Conservation (phyloP, 2,329 filamentous ascomycete genomes). For the Aspergillus fischeri region DNA sequence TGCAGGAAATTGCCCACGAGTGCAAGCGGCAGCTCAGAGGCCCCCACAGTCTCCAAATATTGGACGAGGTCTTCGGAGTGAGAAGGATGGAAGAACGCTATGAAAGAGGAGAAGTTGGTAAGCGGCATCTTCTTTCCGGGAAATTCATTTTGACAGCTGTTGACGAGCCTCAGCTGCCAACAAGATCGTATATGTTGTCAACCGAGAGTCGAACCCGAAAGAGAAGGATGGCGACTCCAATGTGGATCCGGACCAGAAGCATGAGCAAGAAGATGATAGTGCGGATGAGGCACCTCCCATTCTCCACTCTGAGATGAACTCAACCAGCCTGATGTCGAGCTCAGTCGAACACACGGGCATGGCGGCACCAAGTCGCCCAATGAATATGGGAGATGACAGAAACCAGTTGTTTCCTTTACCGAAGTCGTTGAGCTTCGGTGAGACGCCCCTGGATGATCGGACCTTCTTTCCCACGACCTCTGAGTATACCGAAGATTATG, state of each 20-base stretch:
- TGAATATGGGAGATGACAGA: slow-evolving; percentile 16
- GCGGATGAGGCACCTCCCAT: slow-evolving; percentile 24
- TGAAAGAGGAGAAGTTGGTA: slow-evolving; percentile 40
- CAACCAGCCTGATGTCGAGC: slow-evolving; percentile 18
- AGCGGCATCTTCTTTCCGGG: neutral
- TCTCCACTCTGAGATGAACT: slow-evolving; percentile 25
- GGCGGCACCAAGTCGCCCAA: slow-evolving; percentile 14
- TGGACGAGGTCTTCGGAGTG: slow-evolving; percentile 40
- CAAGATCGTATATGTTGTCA: slow-evolving; percentile 36
- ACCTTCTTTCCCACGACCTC: slow-evolving; percentile 23
- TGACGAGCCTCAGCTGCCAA: slow-evolving; percentile 23
- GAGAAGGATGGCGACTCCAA: slow-evolving; percentile 29
- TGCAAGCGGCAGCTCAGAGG: slow-evolving; percentile 36
- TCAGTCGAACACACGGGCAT: slow-evolving; percentile 22
- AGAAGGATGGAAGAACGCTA: slow-evolving; percentile 39
- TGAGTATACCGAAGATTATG: slow-evolving; percentile 27
- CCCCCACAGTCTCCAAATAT: slow-evolving; percentile 31
- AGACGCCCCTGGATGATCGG: slow-evolving; percentile 22
- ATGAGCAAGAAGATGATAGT: slow-evolving; percentile 23
- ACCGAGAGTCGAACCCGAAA: slow-evolving; percentile 32
- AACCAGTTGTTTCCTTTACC: slow-evolving; percentile 26
- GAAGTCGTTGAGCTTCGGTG: slow-evolving; percentile 26
- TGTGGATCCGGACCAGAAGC: slow-evolving; percentile 19
- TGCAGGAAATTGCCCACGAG: slow-evolving; percentile 39
- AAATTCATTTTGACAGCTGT: neutral